Conservation (phyloP, 768 basidiomycete genomes). For the Mycena alexandri region DNA sequence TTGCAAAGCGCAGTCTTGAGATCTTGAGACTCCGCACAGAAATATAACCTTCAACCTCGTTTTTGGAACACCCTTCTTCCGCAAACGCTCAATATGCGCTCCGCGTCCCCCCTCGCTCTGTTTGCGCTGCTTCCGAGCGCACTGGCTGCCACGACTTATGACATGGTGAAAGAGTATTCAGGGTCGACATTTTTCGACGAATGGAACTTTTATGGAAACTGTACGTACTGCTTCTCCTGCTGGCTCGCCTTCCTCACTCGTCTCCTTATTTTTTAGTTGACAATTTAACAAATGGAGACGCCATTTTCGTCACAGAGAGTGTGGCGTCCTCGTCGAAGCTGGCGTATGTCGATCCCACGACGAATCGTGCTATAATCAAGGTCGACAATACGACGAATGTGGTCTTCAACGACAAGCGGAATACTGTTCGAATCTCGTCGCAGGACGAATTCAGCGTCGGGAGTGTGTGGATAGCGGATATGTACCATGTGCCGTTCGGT, state of each 20-base stretch:
- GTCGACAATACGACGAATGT: slow-evolving; percentile 79
- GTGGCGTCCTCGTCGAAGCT: slow-evolving; percentile 63
- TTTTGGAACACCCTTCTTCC: background rate
- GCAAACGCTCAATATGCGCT: slow-evolving; percentile 8
- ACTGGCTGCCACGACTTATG: slow-evolving; percentile 55
- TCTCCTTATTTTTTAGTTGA: slow-evolving; percentile 58
- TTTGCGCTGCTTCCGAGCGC: slow-evolving; percentile 18
- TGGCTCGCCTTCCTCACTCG: slow-evolving; percentile 1
- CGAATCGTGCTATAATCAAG: slow-evolving; percentile 81
- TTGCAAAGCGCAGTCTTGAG: background rate
- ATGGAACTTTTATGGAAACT: slow-evolving; percentile 74
- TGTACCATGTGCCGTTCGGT: slow-evolving; percentile 74
- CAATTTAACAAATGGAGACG: slow-evolving; percentile 72
- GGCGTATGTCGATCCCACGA: slow-evolving; percentile 70
- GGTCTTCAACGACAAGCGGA: slow-evolving; percentile 67
- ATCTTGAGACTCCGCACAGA: slow-evolving; percentile 1
- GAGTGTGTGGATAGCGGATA: slow-evolving; percentile 74
- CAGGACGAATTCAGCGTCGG: slow-evolving; percentile 70
- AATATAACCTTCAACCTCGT: background rate
- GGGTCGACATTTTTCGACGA: slow-evolving; percentile 75
- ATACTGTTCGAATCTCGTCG: slow-evolving; percentile 74
- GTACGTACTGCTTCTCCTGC: slow-evolving; percentile 44
- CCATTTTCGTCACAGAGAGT: slow-evolving; percentile 62
- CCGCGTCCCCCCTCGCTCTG: slow-evolving; percentile 9
- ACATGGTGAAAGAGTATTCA: slow-evolving; percentile 66